These are phyloP conservation scores for Kingdonia uniflora DNA, from an alignment of 164 flowering plant genomes.

Conservation along the genomic window DNA sequence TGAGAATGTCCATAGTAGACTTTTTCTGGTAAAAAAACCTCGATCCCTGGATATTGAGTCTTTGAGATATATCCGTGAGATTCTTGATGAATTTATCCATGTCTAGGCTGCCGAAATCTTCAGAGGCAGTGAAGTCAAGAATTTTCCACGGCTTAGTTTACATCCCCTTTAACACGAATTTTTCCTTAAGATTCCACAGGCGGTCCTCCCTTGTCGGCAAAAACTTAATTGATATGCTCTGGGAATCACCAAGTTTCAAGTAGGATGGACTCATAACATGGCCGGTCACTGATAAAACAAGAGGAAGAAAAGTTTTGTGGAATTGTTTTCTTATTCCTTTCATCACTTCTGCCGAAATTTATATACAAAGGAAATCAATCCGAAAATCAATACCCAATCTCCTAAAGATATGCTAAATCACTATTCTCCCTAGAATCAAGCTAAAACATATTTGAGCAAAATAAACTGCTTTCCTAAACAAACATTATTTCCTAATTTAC, in stretches of 20 bases:
- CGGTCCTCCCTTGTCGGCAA: conserved; percentile 32
- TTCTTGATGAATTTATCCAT: conserved; percentile 18
- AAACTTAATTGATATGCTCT: conserved; percentile 10
- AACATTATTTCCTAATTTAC: too few species aligned
- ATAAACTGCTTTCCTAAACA: too few species aligned
- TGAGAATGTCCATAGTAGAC: conserved; percentile 24
- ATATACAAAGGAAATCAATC: too few species aligned
- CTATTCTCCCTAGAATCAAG: too few species aligned
- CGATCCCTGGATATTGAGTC: conserved; percentile 32
- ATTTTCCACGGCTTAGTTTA: conserved; percentile 48
- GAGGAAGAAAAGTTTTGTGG: too few species aligned
- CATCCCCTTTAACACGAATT: conserved; percentile 38
- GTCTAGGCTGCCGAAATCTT: conserved; percentile 6
- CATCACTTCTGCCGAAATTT: too few species aligned
- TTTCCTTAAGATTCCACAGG: conserved; percentile 56
- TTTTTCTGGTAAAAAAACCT: conserved; percentile 15
- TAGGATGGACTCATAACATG: conserved; percentile 51
- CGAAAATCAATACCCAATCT: too few species aligned
- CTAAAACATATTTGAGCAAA: too few species aligned
- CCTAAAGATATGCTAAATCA: too few species aligned
- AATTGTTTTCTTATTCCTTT: too few species aligned
- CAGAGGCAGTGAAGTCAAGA: conserved; percentile 30
- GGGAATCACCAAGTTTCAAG: conserved; percentile 30
- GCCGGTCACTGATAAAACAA: too few species aligned
- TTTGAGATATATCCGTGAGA: conserved; percentile 22